Percentiles rank a stretch among this genome's conserved stretches.
phyloP scores from a whole-genome alignment of 257 asterid species.

The Ocimum tenuiflorum region DNA sequence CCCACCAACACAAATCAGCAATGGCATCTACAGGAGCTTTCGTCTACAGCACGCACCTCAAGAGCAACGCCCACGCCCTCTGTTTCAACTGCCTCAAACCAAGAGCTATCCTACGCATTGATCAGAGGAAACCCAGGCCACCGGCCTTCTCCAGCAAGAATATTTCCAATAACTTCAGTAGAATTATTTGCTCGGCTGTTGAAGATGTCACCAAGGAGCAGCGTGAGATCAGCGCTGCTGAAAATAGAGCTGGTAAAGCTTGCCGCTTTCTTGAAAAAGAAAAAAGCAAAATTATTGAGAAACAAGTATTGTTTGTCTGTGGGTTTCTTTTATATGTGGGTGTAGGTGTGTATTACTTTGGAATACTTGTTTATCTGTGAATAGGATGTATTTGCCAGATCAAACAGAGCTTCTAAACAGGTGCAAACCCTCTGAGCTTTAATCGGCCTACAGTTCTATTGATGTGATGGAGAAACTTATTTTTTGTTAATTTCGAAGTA shows the following conservation, averaged over 20 bases:
- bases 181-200: constrained; percentile 57
- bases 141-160: constrained; percentile 33
- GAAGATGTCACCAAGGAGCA: constrained; percentile 59
- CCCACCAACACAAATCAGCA: background rate
- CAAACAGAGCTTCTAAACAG: background rate
- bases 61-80: constrained; percentile 26
- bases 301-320: no score
- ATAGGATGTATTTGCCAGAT: background rate
- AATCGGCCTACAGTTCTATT: no score
- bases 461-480: no score
- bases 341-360: no score
- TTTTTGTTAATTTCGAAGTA: no score
- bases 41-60: constrained; percentile 36
- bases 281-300: no score
- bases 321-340: background rate
- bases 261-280: background rate
- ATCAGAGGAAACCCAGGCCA: constrained; percentile 32
- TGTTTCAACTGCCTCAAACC: constrained; percentile 49
- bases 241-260: constrained; percentile 49
- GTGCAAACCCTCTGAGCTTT: no score
- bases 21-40: constrained; percentile 67
- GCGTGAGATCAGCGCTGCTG: constrained; percentile 35
- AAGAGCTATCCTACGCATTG: constrained; percentile 27
- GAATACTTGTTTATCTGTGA: background rate
- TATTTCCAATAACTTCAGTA: constrained; percentile 30